Evolutionary conservation across 139 green algal genomes (phyloP).

Genomic region (Nannochloris sp.): DNA sequence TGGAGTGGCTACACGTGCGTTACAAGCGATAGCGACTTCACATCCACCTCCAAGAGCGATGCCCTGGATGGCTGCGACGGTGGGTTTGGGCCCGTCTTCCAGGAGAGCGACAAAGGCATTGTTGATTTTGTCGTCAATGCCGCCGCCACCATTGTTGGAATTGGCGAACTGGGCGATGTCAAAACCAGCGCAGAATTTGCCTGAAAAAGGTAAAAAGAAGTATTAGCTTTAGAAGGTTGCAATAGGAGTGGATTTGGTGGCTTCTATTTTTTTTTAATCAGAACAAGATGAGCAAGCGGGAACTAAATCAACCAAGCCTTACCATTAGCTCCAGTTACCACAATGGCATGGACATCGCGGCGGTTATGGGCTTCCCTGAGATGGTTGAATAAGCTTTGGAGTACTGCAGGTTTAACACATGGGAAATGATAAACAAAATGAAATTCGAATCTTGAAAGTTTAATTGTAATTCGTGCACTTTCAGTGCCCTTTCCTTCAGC

Average conservation of each 20-base stretch:
- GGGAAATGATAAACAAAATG: neutral
- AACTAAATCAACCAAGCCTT: neutral
- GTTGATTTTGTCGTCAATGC: slow-evolving; percentile 63
- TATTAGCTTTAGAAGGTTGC: no score
- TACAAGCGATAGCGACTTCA: slow-evolving; percentile 90
- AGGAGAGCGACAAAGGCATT: slow-evolving; percentile 58
- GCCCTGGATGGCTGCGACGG: slow-evolving; percentile 76
- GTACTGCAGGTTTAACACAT: slow-evolving; percentile 49
- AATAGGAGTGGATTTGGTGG: no score
- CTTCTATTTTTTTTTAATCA: no score
- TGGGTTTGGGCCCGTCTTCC: slow-evolving; percentile 82
- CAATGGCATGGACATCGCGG: slow-evolving; percentile 72
- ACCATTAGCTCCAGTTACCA: slow-evolving; percentile 69
- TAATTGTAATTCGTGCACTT: no score
- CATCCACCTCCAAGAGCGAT: slow-evolving; percentile 88
- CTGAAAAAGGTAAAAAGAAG: slow-evolving; percentile 4
- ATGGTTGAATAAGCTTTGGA: slow-evolving; percentile 67
- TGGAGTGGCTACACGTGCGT: slow-evolving; percentile 58
- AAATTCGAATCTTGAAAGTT: neutral
- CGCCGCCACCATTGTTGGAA: slow-evolving; percentile 37
- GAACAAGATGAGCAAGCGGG: no score
- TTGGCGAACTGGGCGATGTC: slow-evolving; percentile 77
- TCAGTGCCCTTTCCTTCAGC: neutral
- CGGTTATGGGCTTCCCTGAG: slow-evolving; percentile 63
- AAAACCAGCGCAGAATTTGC: slow-evolving; percentile 89